Base-by-base conservation (phyloP, 73 alveolate species). In the Paramecium biaurelia region DNA sequence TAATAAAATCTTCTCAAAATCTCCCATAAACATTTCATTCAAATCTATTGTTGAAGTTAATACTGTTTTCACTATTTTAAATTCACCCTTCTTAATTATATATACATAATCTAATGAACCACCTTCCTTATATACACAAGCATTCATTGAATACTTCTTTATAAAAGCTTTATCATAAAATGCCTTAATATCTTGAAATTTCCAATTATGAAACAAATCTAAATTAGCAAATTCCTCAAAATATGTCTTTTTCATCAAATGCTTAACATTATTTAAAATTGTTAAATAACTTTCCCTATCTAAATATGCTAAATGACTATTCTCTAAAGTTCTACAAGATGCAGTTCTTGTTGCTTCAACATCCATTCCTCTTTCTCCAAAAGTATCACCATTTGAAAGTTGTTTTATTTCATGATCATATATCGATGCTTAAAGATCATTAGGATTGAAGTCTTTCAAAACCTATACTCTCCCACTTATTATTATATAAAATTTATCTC, bases 21-120 rank as follows among this genome's bases (percentile, higher is more conserved):
- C 89, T 23, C 89, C 89, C 70, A 26, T 76, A 20, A 76, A 76
- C 70, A 43, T 43, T 11, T 76, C 89, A 76, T 76, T 76, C 43
- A 76, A 37, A 76, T 76, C 89, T 34, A 76, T 76, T n/a, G 89
- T 76, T 10, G 89, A 76, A 4, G 89, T 37, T 43, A 26, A 26
- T 76, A 76, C 47, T 41, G 70, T 92, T 45, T 90, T 92, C 38
- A 76, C 68, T 41, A 92, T 45, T 57, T 93, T 85, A 85, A 85
- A 93, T 90, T 93, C 96, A 15, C 96, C 96, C 20, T 85, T 89
- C 63, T 93, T 93, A 4, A 93, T 93, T 7, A 93, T 93, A 47
- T 68, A 89, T 4, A 93, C 93, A 26, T 47, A 28, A 26, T 32
- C 88, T 12, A 93, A 74, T 10, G 70, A 67, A 21, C 70, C 70